Percentiles rank a stretch among this genome's conserved stretches.
Conservation (phyloP, 495 filamentous ascomycete species). For the Chaetomium cochliodes region DNA sequence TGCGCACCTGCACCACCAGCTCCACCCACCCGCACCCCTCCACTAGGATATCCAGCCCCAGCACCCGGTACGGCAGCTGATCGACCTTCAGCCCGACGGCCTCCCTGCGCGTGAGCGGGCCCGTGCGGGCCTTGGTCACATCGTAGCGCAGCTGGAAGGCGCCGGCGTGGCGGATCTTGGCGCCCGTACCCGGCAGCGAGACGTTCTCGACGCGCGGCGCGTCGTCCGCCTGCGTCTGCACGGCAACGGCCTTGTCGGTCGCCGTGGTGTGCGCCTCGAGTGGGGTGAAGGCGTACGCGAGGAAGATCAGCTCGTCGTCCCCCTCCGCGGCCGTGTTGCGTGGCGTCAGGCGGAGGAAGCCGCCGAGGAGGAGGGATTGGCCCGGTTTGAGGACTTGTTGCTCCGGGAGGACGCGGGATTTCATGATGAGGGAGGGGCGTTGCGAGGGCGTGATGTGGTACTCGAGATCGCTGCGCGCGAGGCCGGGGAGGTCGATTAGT, state of each 20-base stretch:
- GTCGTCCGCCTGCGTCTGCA: slow-evolving; percentile 56
- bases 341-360: slow-evolving; percentile 85
- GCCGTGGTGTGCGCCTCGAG: slow-evolving; percentile 69
- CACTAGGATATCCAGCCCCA: slow-evolving; percentile 79
- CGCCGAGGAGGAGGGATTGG: slow-evolving; percentile 81
- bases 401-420: slow-evolving; percentile 61
- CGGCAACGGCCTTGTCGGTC: slow-evolving; percentile 71
- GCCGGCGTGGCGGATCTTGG: slow-evolving; percentile 65
- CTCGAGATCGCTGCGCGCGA: slow-evolving; percentile 70
- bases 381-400: slow-evolving; percentile 70
- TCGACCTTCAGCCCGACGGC: slow-evolving; percentile 56
- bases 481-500: slow-evolving; percentile 85
- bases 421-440: slow-evolving; percentile 72
- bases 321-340: slow-evolving; percentile 48
- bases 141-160: slow-evolving; percentile 73
- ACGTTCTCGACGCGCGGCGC: slow-evolving; percentile 58
- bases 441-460: slow-evolving; percentile 62
- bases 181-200: slow-evolving; percentile 54
- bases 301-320: slow-evolving; percentile 51
- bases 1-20: slow-evolving; percentile 74
- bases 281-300: slow-evolving; percentile 77
- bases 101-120: slow-evolving; percentile 54
- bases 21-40: slow-evolving; percentile 95
- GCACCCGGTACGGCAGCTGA: slow-evolving; percentile 70
- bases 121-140: slow-evolving; percentile 69